Percentiles rank a stretch among this genome's conserved stretches.
These are phyloP conservation scores for Aspergillus hancockii DNA, from an alignment of 495 filamentous ascomycete genomes.

Conservation along the genomic window DNA sequence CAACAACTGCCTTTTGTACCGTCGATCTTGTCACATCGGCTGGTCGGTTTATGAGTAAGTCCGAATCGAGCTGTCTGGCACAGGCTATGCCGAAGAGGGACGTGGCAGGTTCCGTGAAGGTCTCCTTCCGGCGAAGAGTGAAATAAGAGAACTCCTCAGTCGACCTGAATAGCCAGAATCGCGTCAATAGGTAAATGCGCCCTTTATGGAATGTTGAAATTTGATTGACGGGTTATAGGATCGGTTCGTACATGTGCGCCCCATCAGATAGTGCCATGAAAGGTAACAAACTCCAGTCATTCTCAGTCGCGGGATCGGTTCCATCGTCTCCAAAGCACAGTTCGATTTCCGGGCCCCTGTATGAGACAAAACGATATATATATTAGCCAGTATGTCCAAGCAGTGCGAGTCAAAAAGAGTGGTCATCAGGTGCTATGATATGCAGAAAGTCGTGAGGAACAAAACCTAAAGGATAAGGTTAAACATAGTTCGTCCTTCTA, in stretches of 20 bases:
- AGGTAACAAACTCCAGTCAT: constrained; percentile 89
- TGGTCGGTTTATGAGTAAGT: constrained; percentile 70
- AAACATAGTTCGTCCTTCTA: neutral
- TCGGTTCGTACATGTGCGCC: constrained; percentile 75
- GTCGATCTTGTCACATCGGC: constrained; percentile 92
- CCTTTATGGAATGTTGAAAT: neutral
- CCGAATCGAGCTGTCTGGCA: constrained; percentile 85
- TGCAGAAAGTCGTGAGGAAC: neutral
- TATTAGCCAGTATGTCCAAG: constrained; percentile 1
- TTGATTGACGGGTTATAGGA: constrained; percentile 5
- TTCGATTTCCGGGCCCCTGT: constrained; percentile 91
- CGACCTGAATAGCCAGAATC: constrained; percentile 48
- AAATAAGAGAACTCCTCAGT: constrained; percentile 98
- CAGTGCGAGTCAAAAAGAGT: neutral
- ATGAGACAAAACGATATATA: constrained; percentile 6
- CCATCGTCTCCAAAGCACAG: constrained; percentile 84
- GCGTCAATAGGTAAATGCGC: neutral
- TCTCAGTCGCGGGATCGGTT: constrained; percentile 75
- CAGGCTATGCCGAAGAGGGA: constrained; percentile 97
- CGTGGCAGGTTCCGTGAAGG: constrained; percentile 59
- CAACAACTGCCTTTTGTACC: constrained; percentile 98
- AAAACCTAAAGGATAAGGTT: neutral
- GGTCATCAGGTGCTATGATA: constrained; percentile 3
- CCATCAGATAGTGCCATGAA: constrained; percentile 99
- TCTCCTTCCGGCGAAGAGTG: constrained; percentile 75